phyloP scores from a whole-genome alignment of 148 eudicot genomes.

The Polygonum aviculare region DNA sequence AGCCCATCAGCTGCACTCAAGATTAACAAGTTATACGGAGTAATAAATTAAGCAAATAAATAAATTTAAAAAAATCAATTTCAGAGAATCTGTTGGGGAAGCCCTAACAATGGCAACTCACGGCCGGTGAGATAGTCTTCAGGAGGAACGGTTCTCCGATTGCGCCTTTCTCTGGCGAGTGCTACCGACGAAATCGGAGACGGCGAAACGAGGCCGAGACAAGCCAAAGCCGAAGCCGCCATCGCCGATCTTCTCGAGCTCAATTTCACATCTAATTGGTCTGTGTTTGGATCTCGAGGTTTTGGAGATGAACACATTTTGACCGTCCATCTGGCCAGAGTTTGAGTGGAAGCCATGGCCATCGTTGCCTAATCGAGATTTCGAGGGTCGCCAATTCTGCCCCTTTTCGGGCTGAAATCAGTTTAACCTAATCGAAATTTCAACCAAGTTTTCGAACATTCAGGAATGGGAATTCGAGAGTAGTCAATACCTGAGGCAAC shows the following conservation, averaged over 20 bases:
- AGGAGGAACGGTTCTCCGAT: conserved; percentile 45
- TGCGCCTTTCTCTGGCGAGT: conserved; percentile 73
- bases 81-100: too few relatives aligned
- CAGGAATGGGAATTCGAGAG: too few relatives aligned
- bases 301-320: neutral
- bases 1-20: conserved; percentile 75
- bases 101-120: conserved; percentile 17
- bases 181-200: conserved; percentile 7
- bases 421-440: too few relatives aligned
- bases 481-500: too few relatives aligned
- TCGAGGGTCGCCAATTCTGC: too few relatives aligned
- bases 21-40: neutral
- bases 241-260: neutral
- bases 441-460: too few relatives aligned
- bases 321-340: neutral
- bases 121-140: conserved; percentile 73
- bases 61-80: too few relatives aligned
- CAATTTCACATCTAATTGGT: neutral
- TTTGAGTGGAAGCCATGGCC: neutral
- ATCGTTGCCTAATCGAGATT: too few relatives aligned
- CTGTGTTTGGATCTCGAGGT: neutral
- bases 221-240: neutral
- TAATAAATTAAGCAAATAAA: too few relatives aligned
- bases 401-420: too few relatives aligned
- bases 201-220: neutral